Conservation (phyloP, 352 stramenopile genomes). For the Phytophthora chlamydospora region DNA sequence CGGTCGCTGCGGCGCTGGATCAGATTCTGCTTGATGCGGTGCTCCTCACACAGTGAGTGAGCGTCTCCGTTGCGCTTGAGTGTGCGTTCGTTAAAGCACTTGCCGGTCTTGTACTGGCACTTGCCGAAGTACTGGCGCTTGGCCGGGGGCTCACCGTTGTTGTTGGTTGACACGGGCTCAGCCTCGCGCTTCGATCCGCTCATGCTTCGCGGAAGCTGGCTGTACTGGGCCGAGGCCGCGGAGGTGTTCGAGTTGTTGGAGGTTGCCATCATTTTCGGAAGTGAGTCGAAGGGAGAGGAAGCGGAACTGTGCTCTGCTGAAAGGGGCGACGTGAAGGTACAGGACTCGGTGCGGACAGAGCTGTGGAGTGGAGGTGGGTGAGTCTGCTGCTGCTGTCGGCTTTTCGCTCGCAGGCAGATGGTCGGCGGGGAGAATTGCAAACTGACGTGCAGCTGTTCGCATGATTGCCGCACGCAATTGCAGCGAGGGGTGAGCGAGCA, state of each 20-base stretch:
- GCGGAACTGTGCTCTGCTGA: slow-evolving; percentile 23
- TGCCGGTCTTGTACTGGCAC: slow-evolving; percentile 90
- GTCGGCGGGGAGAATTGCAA: slow-evolving; percentile 56
- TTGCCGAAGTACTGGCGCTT: slow-evolving; percentile 71
- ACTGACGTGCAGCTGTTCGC: slow-evolving; percentile 50
- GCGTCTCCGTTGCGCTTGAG: slow-evolving; percentile 85
- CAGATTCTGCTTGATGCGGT: slow-evolving; percentile 86
- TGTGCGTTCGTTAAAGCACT: slow-evolving; percentile 88
- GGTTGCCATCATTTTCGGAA: slow-evolving; percentile 42
- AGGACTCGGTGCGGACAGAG: slow-evolving; percentile 7
- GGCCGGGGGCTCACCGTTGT: slow-evolving; percentile 9
- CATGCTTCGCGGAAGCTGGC: slow-evolving; percentile 7
- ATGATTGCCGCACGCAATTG: slow-evolving; percentile 53
- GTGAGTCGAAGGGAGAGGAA: slow-evolving; percentile 32
- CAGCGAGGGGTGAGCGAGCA: slow-evolving; percentile 34
- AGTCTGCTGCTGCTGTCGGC: slow-evolving; percentile 34
- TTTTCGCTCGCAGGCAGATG: slow-evolving; percentile 36
- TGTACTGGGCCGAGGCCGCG: slow-evolving; percentile 1
- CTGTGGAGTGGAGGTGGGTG: slow-evolving; percentile 19
- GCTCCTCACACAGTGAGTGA: slow-evolving; percentile 85
- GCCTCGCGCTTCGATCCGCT: slow-evolving; percentile 26
- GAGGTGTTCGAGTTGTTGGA: slow-evolving; percentile 29
- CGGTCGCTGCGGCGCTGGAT: slow-evolving; percentile 85
- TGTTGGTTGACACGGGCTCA: slow-evolving; percentile 6
- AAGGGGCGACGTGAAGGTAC: slow-evolving; percentile 13